Evolutionary conservation across 2,329 filamentous ascomycete genomes (phyloP).

Genomic region (Pestalotiopsis sp.): DNA sequence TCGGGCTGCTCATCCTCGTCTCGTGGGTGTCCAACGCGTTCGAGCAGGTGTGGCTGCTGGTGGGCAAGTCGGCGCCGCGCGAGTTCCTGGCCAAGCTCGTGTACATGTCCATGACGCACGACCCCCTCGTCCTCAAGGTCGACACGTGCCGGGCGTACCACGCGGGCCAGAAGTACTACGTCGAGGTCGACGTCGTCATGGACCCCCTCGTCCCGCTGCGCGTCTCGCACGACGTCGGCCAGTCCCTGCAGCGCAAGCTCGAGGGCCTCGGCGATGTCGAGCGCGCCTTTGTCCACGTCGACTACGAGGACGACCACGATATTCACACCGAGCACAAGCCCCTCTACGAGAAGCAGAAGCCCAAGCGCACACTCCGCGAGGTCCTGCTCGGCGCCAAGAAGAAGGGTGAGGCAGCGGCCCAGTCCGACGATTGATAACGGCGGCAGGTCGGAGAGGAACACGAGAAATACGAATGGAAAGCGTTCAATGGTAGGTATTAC

Average conservation of each 20-base stretch:
- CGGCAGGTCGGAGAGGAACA: neutral
- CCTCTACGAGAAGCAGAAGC: slow-evolving; percentile 37
- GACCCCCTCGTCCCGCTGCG: slow-evolving; percentile 55
- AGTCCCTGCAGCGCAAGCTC: slow-evolving; percentile 62
- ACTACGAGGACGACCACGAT: slow-evolving; percentile 45
- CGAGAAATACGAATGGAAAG: neutral
- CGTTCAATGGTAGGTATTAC: no score
- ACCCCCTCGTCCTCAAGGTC: slow-evolving; percentile 56
- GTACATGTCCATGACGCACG: slow-evolving; percentile 58
- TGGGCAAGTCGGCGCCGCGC: slow-evolving; percentile 62
- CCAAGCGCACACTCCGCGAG: slow-evolving; percentile 35
- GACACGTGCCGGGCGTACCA: slow-evolving; percentile 65
- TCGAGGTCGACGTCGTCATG: slow-evolving; percentile 65
- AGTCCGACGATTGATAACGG: neutral
- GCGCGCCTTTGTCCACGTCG: slow-evolving; percentile 48
- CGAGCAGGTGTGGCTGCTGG: slow-evolving; percentile 63
- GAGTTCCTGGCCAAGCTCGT: slow-evolving; percentile 59
- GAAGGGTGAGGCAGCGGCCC: slow-evolving; percentile 11
- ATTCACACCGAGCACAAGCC: slow-evolving; percentile 46
- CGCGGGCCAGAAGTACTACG: slow-evolving; percentile 62
- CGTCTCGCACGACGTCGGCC: slow-evolving; percentile 62
- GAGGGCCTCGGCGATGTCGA: slow-evolving; percentile 51
- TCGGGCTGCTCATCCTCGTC: slow-evolving; percentile 62
- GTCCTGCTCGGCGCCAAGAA: slow-evolving; percentile 34
- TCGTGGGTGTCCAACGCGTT: slow-evolving; percentile 64